Evolutionary conservation across 2,329 filamentous ascomycete genomes (phyloP), one percentile per base, ranked within the genome.

Genomic region (Alternaria sp.): DNA sequence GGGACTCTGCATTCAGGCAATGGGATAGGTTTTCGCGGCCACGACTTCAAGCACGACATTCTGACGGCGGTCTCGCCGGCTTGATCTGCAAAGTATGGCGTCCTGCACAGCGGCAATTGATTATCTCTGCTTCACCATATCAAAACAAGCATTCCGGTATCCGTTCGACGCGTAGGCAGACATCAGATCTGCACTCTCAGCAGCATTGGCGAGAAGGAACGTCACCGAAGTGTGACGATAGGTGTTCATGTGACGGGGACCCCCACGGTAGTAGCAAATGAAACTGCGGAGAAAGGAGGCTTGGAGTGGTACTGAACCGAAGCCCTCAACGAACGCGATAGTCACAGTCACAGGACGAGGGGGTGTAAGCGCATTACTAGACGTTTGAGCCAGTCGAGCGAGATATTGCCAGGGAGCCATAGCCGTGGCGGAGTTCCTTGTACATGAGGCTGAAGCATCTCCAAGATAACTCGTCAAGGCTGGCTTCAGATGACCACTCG

Each of bases 381-480:
- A 75, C 59, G 75, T 61, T 77, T 64, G 75, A 74, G 38, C 48
- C 39, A 41, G 30, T 34, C 34, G 30, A 48, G 28, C 67, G 72
- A 67, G 34, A 75, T 80, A 75, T 76, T 79, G 54, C 78, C 76
- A 72, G 80, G 80, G 54, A 70, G 60, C 52, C 66, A 66, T 63
- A 70, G 66, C 67, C 62, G 73, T 75, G 75, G 73, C 75, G 72
- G 63, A 74, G 72, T 44, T 65, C 64, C 71, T 66, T 70, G 74
- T 68, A 64, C 57, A 63, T 75, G 75, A 74, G 75, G 71, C 72
- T 77, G 75, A 77, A 70, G 68, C 66, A 61, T 65, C 64, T 70
- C 66, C 67, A 69, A 36, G 55, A 51, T 64, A 52, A 70, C 68
- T 71, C 63, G 73, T 62, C 65, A 51, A 66, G 68, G 66, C 61